These are phyloP conservation scores for Arthroderma sp. DNA, from an alignment of 2,329 filamentous ascomycete genomes.

Conservation along the genomic window DNA sequence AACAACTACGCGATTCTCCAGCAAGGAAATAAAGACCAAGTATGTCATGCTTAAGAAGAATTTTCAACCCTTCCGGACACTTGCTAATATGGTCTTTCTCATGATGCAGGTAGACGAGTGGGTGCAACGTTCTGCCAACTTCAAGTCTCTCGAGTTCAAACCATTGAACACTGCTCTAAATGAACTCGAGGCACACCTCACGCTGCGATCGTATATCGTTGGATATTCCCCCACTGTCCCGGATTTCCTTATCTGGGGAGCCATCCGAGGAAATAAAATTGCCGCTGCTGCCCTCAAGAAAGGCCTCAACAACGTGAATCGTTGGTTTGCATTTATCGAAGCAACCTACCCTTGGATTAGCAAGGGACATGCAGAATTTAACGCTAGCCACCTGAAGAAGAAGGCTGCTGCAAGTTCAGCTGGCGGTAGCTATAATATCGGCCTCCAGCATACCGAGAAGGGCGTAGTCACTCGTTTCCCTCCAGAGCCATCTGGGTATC, in stretches of 20 bases:
- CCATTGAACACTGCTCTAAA: conserved; percentile 13
- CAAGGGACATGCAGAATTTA: conserved; percentile 10
- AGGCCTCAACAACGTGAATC: conserved; percentile 6
- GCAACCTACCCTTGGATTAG: conserved; percentile 13
- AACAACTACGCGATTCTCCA: conserved; percentile 9
- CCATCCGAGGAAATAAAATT: conserved; percentile 14
- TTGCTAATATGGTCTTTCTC: not conserved
- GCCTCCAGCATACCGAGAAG: conserved; percentile 17
- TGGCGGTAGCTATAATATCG: conserved; percentile 18
- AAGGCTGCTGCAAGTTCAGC: conserved; percentile 14
- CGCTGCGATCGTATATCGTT: conserved; percentile 12
- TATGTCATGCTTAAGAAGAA: conserved; percentile 3
- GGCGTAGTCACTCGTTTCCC: conserved; percentile 24
- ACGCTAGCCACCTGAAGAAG: conserved; percentile 11
- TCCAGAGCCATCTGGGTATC: conserved; percentile 24
- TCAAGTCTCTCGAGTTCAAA: conserved; percentile 12
- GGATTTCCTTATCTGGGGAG: conserved; percentile 13
- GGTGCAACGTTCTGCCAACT: conserved; percentile 9
- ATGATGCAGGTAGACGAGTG: conserved; percentile 12
- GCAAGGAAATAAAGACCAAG: conserved; percentile 9
- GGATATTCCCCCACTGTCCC: conserved; percentile 12
- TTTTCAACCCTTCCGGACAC: not conserved
- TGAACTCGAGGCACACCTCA: conserved; percentile 14
- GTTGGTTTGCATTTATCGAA: conserved; percentile 16
- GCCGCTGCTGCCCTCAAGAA: conserved; percentile 8